Evolutionary conservation across 2,329 filamentous ascomycete species (phyloP).

Genomic region (Pezicula radicicola): DNA sequence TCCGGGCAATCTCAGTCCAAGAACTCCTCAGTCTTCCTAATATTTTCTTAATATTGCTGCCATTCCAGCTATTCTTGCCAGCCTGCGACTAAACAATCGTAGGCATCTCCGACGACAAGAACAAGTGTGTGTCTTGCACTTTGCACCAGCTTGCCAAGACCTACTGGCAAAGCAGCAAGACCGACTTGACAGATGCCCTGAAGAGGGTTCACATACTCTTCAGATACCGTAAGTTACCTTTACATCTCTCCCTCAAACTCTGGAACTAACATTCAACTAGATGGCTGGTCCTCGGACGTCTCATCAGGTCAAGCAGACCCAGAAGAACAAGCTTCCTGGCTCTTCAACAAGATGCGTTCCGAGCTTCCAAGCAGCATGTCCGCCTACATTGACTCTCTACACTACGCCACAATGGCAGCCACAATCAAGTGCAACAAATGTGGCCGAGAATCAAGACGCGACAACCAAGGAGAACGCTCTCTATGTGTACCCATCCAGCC

Average conservation of each 20-base stretch:
- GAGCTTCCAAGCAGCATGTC: slow-evolving; percentile 22
- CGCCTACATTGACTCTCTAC: slow-evolving; percentile 16
- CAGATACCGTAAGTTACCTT: slow-evolving; percentile 7
- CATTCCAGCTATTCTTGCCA: neutral
- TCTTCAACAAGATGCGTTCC: slow-evolving; percentile 19
- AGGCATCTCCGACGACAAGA: slow-evolving; percentile 6
- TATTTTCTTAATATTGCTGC: no score
- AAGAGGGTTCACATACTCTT: slow-evolving; percentile 11
- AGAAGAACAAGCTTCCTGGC: slow-evolving; percentile 25
- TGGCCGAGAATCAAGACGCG: slow-evolving; percentile 15
- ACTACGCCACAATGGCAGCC: slow-evolving; percentile 10
- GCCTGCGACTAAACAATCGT: neutral
- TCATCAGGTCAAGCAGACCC: slow-evolving; percentile 25
- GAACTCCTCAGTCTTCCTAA: no score
- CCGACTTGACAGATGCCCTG: slow-evolving; percentile 4
- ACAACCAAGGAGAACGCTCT: slow-evolving; percentile 17
- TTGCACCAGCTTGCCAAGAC: slow-evolving; percentile 7
- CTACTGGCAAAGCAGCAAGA: slow-evolving; percentile 13
- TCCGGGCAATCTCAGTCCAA: neutral
- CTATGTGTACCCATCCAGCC: slow-evolving; percentile 24
- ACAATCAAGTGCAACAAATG: slow-evolving; percentile 21
- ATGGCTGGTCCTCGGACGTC: slow-evolving; percentile 18
- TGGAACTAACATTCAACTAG: slow-evolving; percentile 1
- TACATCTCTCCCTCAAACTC: no score
- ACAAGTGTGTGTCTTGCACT: slow-evolving; percentile 13